Conservation (phyloP, 179 eudicot genomes). For the Vitellaria paradoxa region DNA sequence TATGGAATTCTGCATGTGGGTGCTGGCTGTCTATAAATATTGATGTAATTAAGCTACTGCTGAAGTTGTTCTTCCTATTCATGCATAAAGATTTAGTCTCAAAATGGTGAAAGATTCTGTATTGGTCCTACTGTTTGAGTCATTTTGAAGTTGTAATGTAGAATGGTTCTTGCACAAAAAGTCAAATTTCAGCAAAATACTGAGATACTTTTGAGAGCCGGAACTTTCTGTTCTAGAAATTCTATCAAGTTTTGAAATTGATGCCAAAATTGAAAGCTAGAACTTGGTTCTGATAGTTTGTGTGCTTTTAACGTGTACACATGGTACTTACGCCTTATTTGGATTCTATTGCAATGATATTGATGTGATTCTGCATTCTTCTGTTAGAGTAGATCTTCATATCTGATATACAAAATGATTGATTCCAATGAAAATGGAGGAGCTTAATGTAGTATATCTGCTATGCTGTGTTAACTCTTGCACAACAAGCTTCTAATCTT, state of each 20-base stretch:
- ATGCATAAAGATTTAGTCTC: neutral
- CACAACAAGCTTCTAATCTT: conserved; percentile 24
- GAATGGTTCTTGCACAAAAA: neutral
- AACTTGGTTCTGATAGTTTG: neutral
- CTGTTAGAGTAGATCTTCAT: neutral
- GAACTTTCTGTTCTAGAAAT: neutral
- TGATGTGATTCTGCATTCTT: neutral
- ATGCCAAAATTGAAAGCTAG: neutral
- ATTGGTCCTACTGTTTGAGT: neutral
- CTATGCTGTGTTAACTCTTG: conserved; percentile 6
- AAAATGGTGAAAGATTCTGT: neutral
- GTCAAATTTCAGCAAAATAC: neutral
- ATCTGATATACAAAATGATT: neutral
- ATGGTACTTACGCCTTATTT: neutral
- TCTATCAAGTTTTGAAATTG: neutral
- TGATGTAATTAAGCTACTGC: neutral
- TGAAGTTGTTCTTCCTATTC: neutral
- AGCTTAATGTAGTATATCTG: neutral
- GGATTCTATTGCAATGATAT: neutral
- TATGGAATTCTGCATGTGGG: neutral
- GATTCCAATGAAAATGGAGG: neutral
- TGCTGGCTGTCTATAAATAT: neutral
- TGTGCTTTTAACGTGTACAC: neutral
- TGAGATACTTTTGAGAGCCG: neutral
- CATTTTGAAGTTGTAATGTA: neutral